Evolutionary conservation across 768 basidiomycete species (phyloP).

Genomic region (Collybia mongolica): DNA sequence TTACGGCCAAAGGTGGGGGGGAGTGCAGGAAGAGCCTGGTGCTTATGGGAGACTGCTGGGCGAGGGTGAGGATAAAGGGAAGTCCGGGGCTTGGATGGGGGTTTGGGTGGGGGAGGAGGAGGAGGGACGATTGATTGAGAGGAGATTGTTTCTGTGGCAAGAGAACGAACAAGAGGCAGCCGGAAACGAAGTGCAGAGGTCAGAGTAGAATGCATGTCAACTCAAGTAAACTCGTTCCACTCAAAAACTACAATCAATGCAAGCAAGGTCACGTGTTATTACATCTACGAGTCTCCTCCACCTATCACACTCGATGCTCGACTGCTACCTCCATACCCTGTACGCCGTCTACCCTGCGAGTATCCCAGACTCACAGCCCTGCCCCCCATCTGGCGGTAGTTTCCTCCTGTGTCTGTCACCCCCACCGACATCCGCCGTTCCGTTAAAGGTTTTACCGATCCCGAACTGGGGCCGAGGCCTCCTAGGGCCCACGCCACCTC

Average conservation of each 20-base stretch:
- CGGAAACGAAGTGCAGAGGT: not conserved
- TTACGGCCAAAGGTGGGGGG: constrained; percentile 78
- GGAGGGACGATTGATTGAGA: constrained; percentile 34
- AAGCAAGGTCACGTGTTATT: constrained; percentile 6
- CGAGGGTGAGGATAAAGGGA: constrained; percentile 47
- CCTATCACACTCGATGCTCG: constrained; percentile 9
- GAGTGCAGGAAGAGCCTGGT: constrained; percentile 46
- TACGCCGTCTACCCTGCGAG: constrained; percentile 1
- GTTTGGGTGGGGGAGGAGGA: constrained; percentile 22
- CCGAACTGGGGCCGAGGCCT: constrained; percentile 34
- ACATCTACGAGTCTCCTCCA: not conserved
- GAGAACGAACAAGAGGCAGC: constrained; percentile 34
- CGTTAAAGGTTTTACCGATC: constrained; percentile 6
- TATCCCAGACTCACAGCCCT: constrained; percentile 20
- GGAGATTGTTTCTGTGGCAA: constrained; percentile 41
- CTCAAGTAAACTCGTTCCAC: too few relatives aligned
- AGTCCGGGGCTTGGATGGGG: constrained; percentile 28
- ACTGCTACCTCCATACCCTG: constrained; percentile 6
- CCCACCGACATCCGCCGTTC: constrained; percentile 5
- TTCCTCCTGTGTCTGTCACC: constrained; percentile 3
- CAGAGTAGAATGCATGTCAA: too few relatives aligned
- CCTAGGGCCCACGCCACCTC: constrained; percentile 81
- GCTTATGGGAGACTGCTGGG: constrained; percentile 35
- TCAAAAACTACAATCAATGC: too few relatives aligned
- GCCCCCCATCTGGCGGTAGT: constrained; percentile 17